phyloP scores from a whole-genome alignment of 2,329 filamentous ascomycete genomes.

The Fusarium aywerte region DNA sequence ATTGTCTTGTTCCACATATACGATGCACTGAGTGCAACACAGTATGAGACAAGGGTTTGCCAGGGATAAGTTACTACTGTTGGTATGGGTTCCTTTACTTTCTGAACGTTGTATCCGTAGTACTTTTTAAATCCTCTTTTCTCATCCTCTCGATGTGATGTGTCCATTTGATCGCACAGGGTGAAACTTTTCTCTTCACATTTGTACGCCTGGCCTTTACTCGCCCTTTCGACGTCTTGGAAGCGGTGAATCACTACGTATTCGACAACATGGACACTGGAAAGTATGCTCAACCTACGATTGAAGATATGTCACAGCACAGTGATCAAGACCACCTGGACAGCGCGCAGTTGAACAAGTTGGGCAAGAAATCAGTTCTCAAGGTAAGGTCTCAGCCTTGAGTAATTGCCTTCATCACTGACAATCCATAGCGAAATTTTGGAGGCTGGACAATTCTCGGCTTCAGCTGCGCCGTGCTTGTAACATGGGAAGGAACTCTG shows the following conservation, averaged over 20 bases:
- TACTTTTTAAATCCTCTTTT: too few relatives aligned
- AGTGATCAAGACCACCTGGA: constrained; percentile 39
- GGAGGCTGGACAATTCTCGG: constrained; percentile 43
- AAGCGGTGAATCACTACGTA: constrained; percentile 13
- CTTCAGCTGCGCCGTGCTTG: constrained; percentile 44
- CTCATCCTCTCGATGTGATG: too few relatives aligned
- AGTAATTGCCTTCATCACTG: neutral
- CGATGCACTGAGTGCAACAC: neutral
- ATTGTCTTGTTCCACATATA: neutral
- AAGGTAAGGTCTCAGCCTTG: neutral
- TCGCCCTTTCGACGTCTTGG: neutral
- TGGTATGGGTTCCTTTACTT: too few relatives aligned
- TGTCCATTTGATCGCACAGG: too few relatives aligned
- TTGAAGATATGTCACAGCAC: constrained; percentile 7
- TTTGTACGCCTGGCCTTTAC: too few relatives aligned
- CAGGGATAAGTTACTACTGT: neutral
- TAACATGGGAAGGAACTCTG: constrained; percentile 45
- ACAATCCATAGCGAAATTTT: constrained; percentile 37
- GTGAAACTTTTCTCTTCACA: neutral
- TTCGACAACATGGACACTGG: constrained; percentile 4
- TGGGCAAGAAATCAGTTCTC: constrained; percentile 21
- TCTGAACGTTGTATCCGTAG: too few relatives aligned
- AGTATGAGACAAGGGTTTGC: neutral
- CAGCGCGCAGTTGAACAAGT: constrained; percentile 34
- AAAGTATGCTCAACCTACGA: constrained; percentile 14